Conservation (phyloP, 768 basidiomycete genomes). For the Rhizopogon vesiculosus region DNA sequence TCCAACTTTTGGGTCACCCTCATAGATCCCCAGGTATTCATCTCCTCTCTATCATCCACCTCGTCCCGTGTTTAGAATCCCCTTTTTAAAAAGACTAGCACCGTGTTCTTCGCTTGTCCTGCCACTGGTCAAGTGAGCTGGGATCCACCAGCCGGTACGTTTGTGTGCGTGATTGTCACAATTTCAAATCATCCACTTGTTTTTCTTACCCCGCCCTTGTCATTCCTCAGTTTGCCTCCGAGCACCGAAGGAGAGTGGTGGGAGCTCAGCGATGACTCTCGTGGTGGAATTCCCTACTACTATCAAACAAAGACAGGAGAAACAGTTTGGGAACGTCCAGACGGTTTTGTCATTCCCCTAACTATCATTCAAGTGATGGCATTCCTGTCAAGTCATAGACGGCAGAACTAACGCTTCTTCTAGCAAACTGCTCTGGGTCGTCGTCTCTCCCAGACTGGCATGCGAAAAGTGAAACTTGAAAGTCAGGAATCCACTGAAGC, state of each 20-base stretch:
- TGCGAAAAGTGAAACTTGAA: slow-evolving; percentile 17
- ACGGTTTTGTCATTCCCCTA: slow-evolving; percentile 87
- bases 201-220: slow-evolving; percentile 1
- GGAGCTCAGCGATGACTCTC: slow-evolving; percentile 83
- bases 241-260: slow-evolving; percentile 91
- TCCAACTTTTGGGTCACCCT: slow-evolving; percentile 94
- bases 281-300: slow-evolving; percentile 85
- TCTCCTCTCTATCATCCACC: slow-evolving; percentile 5
- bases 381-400: background rate
- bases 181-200: slow-evolving; percentile 16
- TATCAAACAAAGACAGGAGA: slow-evolving; percentile 91
- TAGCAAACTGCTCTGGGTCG: slow-evolving; percentile 73
- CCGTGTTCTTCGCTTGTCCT: slow-evolving; percentile 89
- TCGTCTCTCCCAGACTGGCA: slow-evolving; percentile 56
- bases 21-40: slow-evolving; percentile 76
- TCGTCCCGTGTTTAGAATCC: slow-evolving; percentile 4
- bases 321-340: slow-evolving; percentile 90
- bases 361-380: slow-evolving; percentile 73
- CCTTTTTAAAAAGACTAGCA: slow-evolving; percentile 37
- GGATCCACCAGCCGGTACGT: slow-evolving; percentile 87
- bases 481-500: background rate
- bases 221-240: slow-evolving; percentile 62
- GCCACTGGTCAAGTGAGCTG: slow-evolving; percentile 89
- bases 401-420: background rate
- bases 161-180: slow-evolving; percentile 56